phyloP scores from a whole-genome alignment of 1,284 basidiomycete species.

The Apiotrichum siamense region DNA sequence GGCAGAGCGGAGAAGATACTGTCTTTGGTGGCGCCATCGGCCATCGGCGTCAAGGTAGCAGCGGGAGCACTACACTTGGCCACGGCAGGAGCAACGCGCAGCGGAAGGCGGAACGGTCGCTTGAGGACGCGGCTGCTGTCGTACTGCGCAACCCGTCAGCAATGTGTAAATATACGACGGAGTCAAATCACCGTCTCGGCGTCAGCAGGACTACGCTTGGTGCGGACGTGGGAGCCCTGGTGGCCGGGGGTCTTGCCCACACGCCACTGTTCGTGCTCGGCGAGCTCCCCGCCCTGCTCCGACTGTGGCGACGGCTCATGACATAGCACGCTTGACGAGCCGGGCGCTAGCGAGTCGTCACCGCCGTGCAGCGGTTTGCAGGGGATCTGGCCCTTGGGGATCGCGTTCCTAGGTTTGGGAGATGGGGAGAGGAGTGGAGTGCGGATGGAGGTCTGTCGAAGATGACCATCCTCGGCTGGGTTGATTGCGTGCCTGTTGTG shows the following conservation, averaged over 20 bases:
- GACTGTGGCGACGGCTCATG: too few species aligned
- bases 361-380: too few species aligned
- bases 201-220: slow-evolving; percentile 1
- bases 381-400: not conserved
- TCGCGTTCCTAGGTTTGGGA: not conserved
- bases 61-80: too few species aligned
- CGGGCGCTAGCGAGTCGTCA: too few species aligned
- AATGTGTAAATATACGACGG: too few species aligned
- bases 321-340: too few species aligned
- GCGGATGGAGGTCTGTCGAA: not conserved
- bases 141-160: too few species aligned
- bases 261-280: slow-evolving; percentile 26
- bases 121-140: slow-evolving; percentile 28
- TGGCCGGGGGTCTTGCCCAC: slow-evolving; percentile 34
- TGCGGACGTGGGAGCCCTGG: slow-evolving; percentile 27
- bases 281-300: not conserved
- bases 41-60: too few species aligned
- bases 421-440: not conserved
- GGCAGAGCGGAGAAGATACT: too few species aligned
- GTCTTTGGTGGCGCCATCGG: not conserved
- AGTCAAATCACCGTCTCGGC: not conserved
- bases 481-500: too few species aligned
- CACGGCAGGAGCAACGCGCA: not conserved
- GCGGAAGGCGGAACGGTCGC: slow-evolving; percentile 35
- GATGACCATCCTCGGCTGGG: too few species aligned